Evolutionary conservation across 306 rosid species (phyloP), one percentile per base, ranked within the genome.

Genomic region (Aeschynomene evenia): DNA sequence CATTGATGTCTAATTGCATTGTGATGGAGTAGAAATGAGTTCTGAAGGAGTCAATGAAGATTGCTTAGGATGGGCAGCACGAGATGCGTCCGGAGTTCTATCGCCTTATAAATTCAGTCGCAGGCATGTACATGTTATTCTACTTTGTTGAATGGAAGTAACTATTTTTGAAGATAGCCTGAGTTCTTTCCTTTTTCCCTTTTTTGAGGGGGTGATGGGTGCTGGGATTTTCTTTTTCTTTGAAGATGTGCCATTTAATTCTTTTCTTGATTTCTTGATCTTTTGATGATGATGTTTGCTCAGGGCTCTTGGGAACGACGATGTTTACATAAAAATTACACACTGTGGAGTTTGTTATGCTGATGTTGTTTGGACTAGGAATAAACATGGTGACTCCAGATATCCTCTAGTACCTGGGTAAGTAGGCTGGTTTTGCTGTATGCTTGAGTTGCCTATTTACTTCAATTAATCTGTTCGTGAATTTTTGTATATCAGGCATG

Each of bases 301-400:
- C 83, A 87, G 93, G 77, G 78, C 79, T 78, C 72, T 79, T 26
- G 81, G 89, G 48, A 62, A 70, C 2, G 82, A 86, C 0, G 95
- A 88, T 63, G 80, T 88, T 72, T 84, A 83, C 11, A 67, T 85
- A 26, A 79, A 76, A 63, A 88, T 88, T 22, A 83, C 95, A 5
- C 87, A 88, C 52, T 85, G 85, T 22, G 95, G 89, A 63, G 13
- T 88, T 65, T 88, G 95, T 70, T 85, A 88, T 68, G 95, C 89
- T 18, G 95, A 88, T 66, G 72, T 88, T 5, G 2, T 40, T 46
- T 84, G 83, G 84, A 72, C 89, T 23, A 83, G 80, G 78, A 88
- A 88, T 57, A 37, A 69, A 64, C 66, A 0, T 3, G 84, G 84
- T 19, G 83, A 88, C 64, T 56, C 91, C 11, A 83, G 68, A 34